Evolutionary conservation across 2,329 filamentous ascomycete species (phyloP), one percentile per base, ranked within the genome.

Genomic region (Colletotrichum aenigma): DNA sequence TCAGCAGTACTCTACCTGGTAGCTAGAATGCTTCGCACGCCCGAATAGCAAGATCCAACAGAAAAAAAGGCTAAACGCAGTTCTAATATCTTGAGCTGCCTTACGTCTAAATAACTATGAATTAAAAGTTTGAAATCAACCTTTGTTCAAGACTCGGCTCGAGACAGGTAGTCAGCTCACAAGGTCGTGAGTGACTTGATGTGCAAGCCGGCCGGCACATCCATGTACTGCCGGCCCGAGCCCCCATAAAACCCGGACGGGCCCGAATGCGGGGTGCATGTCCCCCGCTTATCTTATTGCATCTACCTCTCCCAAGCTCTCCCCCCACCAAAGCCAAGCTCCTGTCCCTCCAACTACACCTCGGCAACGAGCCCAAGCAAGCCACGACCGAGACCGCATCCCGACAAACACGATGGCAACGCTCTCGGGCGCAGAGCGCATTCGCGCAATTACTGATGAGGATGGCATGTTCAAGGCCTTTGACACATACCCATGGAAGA

Each of bases 401-500:
- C 21, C 55, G 0, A 18, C 26, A 8, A 13, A 2, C 60, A 43
- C 64, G 67, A 71, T 75, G 64, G 43, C 72, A 12, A 69, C 81
- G 24, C 76, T 83, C 58, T 74, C 81, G 4, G 84, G 84, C 74
- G 79, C 83, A 26, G 82, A 85, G 61, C 78, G 82, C 77, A 87
- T 87, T 77, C 85, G 85, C 75, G 84, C 83, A 26, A 82, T 86
- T 66, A 82, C 80, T 48, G 81, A 84, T 73, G 79, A 87, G 70
- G 83, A 84, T 76, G 81, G 85, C 66, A 82, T 92, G 74, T 94
- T 91, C 82, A 84, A 87, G 73, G 89, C 92, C 76, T 90, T 95
- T 66, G 92, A 94, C 79, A 84, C 85, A 28, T 95, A 95, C 80
- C 88, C 90, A 21, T 95, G 93, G 93, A 88, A 88, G 75, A 89